phyloP scores from a whole-genome alignment of 2,329 filamentous ascomycete species.

The Claviceps spartinae region DNA sequence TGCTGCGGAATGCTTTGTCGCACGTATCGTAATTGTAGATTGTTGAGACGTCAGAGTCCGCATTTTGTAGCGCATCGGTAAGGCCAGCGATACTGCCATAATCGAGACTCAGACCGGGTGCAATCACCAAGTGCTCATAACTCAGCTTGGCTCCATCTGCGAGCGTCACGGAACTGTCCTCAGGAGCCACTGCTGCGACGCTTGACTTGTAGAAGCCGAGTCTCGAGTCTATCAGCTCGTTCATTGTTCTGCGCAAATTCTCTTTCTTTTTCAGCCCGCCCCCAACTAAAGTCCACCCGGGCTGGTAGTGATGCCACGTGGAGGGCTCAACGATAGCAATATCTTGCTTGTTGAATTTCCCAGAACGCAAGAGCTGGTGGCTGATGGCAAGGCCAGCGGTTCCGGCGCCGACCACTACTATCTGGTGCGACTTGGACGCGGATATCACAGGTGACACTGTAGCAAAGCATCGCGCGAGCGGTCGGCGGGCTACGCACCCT shows the following conservation, averaged over 20 bases:
- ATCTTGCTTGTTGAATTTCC: conserved; percentile 42
- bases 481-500: not conserved
- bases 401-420: conserved; percentile 55
- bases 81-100: conserved; percentile 39
- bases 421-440: conserved; percentile 34
- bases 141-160: conserved; percentile 38
- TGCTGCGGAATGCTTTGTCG: conserved; percentile 36
- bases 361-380: conserved; percentile 50
- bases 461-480: conserved; percentile 6
- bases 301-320: conserved; percentile 52
- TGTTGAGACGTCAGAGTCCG: conserved; percentile 34
- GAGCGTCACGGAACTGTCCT: conserved; percentile 42
- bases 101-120: conserved; percentile 40
- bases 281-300: conserved; percentile 56
- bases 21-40: conserved; percentile 44
- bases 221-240: conserved; percentile 41
- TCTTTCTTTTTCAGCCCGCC: conserved; percentile 51
- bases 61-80: conserved; percentile 39
- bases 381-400: conserved; percentile 51
- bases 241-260: conserved; percentile 37
- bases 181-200: conserved; percentile 38
- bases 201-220: conserved; percentile 44
- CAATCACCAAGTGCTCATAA: conserved; percentile 54
- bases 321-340: conserved; percentile 53
- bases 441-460: conserved; percentile 18